These are phyloP conservation scores for Tetraselmis striata DNA, from an alignment of 139 green algal species.

Conservation along the genomic window DNA sequence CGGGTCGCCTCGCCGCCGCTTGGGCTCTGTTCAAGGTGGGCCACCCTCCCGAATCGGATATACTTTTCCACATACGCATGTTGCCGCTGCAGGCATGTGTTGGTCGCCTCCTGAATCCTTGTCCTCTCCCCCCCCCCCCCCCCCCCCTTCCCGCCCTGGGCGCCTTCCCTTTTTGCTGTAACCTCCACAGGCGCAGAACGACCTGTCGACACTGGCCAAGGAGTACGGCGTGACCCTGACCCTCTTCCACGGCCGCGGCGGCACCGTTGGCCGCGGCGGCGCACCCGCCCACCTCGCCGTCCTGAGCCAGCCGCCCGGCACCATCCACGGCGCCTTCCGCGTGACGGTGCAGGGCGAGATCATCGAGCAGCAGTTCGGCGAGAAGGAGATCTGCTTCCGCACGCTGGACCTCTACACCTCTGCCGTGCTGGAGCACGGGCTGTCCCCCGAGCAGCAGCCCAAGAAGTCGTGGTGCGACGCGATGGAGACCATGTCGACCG, in stretches of 20 bases:
- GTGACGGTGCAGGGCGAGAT: slow-evolving; percentile 63
- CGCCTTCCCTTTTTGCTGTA: not conserved
- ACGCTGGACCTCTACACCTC: slow-evolving; percentile 32
- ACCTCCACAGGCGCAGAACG: not conserved
- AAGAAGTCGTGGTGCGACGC: slow-evolving; percentile 29
- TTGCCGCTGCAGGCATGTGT: too few relatives aligned
- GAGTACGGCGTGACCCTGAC: slow-evolving; percentile 26
- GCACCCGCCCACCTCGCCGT: slow-evolving; percentile 40
- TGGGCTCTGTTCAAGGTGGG: slow-evolving; percentile 41
- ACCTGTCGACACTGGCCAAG: slow-evolving; percentile 10
- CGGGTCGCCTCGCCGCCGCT: slow-evolving; percentile 40
- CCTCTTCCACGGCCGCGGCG: slow-evolving; percentile 45
- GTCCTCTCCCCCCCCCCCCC: too few relatives aligned
- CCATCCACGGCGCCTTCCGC: slow-evolving; percentile 25
- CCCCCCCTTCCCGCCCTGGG: too few relatives aligned
- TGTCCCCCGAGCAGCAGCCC: slow-evolving; percentile 9
- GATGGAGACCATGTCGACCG: slow-evolving; percentile 33
- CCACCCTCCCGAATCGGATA: too few relatives aligned
- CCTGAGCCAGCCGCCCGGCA: slow-evolving; percentile 35
- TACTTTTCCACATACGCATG: too few relatives aligned
- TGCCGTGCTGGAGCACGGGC: slow-evolving; percentile 1
- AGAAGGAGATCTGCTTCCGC: slow-evolving; percentile 57
- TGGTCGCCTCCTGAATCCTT: too few relatives aligned
- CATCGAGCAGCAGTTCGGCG: slow-evolving; percentile 76
- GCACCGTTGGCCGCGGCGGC: slow-evolving; percentile 40